Evolutionary conservation across 2,329 filamentous ascomycete species (phyloP), one percentile per base, ranked within the genome.

Genomic region (Fusarium brevicatenulatum): DNA sequence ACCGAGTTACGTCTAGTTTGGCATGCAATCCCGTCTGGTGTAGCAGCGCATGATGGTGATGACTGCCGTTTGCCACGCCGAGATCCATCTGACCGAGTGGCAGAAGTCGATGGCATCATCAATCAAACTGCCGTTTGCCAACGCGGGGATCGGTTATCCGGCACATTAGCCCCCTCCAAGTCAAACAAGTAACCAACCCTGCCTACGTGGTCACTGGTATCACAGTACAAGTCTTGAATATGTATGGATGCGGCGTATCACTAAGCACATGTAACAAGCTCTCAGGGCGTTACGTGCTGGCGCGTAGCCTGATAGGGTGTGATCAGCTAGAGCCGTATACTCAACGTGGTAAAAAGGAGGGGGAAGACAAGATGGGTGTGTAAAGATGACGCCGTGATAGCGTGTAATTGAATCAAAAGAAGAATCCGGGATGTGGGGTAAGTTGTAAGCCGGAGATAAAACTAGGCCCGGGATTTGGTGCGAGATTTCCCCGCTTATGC

Each of bases 91-190:
- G n/a, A n/a, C n/a, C n/a, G n/a, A n/a, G n/a, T n/a, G n/a, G n/a
- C n/a, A n/a, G n/a, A n/a, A n/a, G n/a, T n/a, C n/a, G n/a, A n/a
- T n/a, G n/a, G n/a, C n/a, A n/a, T n/a, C n/a, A n/a, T n/a, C n/a
- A n/a, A n/a, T n/a, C n/a, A n/a, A n/a, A 66, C 32, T 71, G 55
- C 68, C 47, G 64, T 37, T 56, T 59, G 28, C 30, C n/a, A 54
- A 32, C 57, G 66, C 68, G 73, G 70, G 74, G 66, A 19, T 58
- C 63, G 72, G 68, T 55, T 70, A 57, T 49, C n/a, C 72, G 75
- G 67, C 69, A 75, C 66, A 62, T 60, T 60, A 49, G 56, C n/a
- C 56, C 34, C 49, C 43, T 56, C 46, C 44, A 56, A 40, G 25
- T 42, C n/a, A 28, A 25, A 44, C 25, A 46, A 44, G 43, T 32